Evolutionary conservation across 2,329 filamentous ascomycete genomes (phyloP), one percentile per base, ranked within the genome.

Genomic region (Fusarium liriodendri): DNA sequence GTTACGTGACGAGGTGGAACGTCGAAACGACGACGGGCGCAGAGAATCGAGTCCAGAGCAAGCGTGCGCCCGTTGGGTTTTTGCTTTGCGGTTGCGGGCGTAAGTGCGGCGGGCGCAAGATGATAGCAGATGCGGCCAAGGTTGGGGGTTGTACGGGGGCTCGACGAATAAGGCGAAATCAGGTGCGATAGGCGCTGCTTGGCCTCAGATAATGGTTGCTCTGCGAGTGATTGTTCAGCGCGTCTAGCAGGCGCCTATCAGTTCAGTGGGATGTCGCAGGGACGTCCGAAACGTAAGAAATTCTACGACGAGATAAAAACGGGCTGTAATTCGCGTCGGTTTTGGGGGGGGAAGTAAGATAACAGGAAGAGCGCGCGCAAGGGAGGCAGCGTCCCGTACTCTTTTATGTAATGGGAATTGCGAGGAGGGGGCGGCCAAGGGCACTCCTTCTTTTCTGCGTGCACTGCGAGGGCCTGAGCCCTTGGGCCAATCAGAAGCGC

Each of bases 321-420:
- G 72, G 69, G 67, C 76, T 79, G 74, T 76, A 78, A 77, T 70
- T 76, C 69, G 77, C 76, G 75, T 71, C 70, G 75, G 60, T 63
- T 69, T 77, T 77, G 74, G 75, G 74, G 77, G 77, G 78, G 78
- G 57, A 75, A 76, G 70, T 75, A 67, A 78, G 76, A 80, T 81
- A 80, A 78, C 78, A 77, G 71, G 75, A 75, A 76, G 72, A 76
- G 70, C 62, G 66, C 66, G 69, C 71, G 71, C 73, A 70, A 74
- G 73, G 75, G 71, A 78, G 75, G 77, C 75, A 80, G 80, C 73
- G 79, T 74, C 78, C 71, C 70, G 71, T 76, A 77, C 79, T 80
- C 75, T 82, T 83, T 83, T 83, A 83, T 82, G 82, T 83, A 83
- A 82, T 82, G 79, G 80, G 77, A 82, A 81, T 80, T 80, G 78